Base-by-base conservation (phyloP, 2,329 filamentous ascomycete genomes). In the Beauveria asiatica region DNA sequence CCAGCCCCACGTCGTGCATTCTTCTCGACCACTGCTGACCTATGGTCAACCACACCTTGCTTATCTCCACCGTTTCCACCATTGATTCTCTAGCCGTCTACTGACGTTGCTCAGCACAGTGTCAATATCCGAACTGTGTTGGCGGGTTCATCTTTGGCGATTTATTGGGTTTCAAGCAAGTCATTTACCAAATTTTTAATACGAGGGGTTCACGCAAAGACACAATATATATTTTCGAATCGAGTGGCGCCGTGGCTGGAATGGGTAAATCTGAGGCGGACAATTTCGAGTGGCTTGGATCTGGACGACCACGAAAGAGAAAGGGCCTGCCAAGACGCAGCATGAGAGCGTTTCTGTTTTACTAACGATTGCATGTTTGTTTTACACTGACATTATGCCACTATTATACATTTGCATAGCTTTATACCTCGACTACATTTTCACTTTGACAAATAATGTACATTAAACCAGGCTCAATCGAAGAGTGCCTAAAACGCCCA, bases 331-430 rank as follows among this genome's bases (percentile, higher is more conserved):
- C 33, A 55, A 17, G 52, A 55, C 13, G 52, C 16, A 46, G 41
- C 46, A 58, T 45, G 25, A 58, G 25, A 58, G 48, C 56, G 48
- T 48, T 56, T 41, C 46, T 23, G 42, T 57, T 50, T 46, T 51
- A 10, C 9, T 6, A 5, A 33, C 30, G 30, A 13, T 13, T 33
- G 11, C 30, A 5, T 33, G 30, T 33, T 42, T 42, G 17, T 49
- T 45, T 25, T 25, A n/a, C 23, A 33, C 49, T 46, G 10, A 50
- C 52, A 57, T 42, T 59, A 17, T 54, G 52, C 37, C 37, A 57
- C 19, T 57, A 57, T 44, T 57, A 19, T 41, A 57, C 45, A 57
- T 49, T 21, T 57, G 55, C 55, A 57, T 50, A 57, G 55, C 55
- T 57, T 50, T 27, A 25, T 23, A 27, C 6, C 21, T 42, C 9